Percentiles rank a stretch among this genome's conserved stretches.
Evolutionary conservation across 176 grass and related monocot genomes (phyloP).

Genomic region (Lolium rigidum): DNA sequence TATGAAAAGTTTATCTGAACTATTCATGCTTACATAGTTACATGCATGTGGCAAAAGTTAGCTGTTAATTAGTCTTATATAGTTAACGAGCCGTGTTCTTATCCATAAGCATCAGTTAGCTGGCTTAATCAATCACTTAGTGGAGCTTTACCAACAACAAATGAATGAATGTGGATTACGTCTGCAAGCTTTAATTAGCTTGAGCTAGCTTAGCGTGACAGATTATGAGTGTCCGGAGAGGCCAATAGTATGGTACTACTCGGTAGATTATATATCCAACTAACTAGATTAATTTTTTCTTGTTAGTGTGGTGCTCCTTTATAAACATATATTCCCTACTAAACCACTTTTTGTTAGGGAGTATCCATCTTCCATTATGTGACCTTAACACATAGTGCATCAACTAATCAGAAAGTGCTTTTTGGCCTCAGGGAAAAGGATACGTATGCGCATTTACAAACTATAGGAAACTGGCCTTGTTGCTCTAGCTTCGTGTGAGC

Average conservation of each 20-base stretch:
- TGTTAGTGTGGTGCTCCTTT: slow-evolving; percentile 26
- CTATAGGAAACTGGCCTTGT: background rate
- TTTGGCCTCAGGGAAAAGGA: slow-evolving; percentile 18
- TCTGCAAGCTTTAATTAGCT: slow-evolving; percentile 46
- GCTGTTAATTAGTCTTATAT: background rate
- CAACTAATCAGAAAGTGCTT: background rate
- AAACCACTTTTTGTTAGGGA: slow-evolving; percentile 37
- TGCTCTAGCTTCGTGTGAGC: slow-evolving; percentile 35
- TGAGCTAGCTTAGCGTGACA: slow-evolving; percentile 31
- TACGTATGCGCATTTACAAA: background rate
- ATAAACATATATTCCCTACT: slow-evolving; percentile 54
- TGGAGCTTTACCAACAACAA: slow-evolving; percentile 56
- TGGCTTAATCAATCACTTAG: slow-evolving; percentile 45
- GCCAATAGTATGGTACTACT: slow-evolving; percentile 19
- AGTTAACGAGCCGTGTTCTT: slow-evolving; percentile 36
- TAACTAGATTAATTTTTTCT: slow-evolving; percentile 31
- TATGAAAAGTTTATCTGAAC: background rate
- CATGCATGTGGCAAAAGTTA: slow-evolving; percentile 22
- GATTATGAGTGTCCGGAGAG: background rate
- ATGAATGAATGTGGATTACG: slow-evolving; percentile 47
- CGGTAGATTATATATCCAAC: slow-evolving; percentile 33
- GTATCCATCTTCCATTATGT: slow-evolving; percentile 39
- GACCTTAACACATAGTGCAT: slow-evolving; percentile 6
- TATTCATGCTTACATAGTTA: background rate
- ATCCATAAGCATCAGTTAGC: slow-evolving; percentile 47